A percentile compares a stretch with the other conserved stretches of the same genome.
Conservation (phyloP, 495 filamentous ascomycete species). For the Podospora didyma region DNA sequence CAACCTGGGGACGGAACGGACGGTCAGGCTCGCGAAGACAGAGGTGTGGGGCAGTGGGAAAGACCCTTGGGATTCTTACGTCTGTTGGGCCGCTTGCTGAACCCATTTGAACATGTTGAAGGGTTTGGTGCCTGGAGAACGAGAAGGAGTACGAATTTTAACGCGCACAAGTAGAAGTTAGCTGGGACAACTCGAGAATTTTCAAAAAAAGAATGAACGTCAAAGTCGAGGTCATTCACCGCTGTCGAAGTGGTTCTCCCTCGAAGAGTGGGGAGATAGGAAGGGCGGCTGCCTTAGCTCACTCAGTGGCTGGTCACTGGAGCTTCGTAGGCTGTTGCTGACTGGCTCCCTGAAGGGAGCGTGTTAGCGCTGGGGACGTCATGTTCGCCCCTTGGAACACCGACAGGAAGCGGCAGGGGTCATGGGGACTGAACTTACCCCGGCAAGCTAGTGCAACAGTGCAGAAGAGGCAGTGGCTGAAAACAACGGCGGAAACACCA, state of each 20-base stretch:
- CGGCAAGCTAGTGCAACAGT: not conserved
- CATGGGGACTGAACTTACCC: no score
- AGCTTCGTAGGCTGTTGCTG: conserved; percentile 1
- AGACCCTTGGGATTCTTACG: conserved; percentile 25
- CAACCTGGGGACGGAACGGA: conserved; percentile 50
- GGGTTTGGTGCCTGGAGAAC: conserved; percentile 2
- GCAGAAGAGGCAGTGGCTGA: not conserved
- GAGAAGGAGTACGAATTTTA: not conserved
- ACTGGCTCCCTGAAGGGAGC: not conserved
- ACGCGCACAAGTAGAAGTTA: not conserved
- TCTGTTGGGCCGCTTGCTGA: conserved; percentile 45
- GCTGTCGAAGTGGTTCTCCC: not conserved
- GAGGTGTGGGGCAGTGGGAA: conserved; percentile 10
- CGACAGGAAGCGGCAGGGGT: conserved; percentile 11
- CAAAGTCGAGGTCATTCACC: not conserved
- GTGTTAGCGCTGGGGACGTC: conserved; percentile 8
- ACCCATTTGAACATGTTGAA: conserved; percentile 49
- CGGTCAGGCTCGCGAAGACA: conserved; percentile 8
- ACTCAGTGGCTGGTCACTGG: no score
- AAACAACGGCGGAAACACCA: not conserved
- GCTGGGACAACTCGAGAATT: not conserved
- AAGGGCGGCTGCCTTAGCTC: not conserved
- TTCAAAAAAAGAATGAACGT: not conserved
- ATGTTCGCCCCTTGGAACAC: not conserved
- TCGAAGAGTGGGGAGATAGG: not conserved